These are phyloP conservation scores for Royoungia palumana DNA, from an alignment of 768 basidiomycete genomes.

Conservation along the genomic window DNA sequence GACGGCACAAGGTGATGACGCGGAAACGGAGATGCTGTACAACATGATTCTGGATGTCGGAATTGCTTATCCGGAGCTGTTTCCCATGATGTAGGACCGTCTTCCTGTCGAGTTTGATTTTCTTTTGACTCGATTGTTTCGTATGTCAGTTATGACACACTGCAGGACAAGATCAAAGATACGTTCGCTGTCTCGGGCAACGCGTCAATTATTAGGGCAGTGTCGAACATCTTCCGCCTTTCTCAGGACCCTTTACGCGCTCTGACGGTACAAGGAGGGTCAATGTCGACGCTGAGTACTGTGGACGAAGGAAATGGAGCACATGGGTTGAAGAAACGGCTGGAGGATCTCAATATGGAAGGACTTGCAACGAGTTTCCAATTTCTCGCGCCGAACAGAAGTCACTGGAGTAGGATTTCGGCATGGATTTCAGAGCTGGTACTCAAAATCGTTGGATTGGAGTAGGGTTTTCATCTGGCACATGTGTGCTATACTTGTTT, in stretches of 20 bases:
- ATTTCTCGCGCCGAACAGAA: constrained; percentile 58
- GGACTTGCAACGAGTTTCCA: constrained; percentile 71
- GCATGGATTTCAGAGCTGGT: constrained; percentile 72
- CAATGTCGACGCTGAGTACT: constrained; percentile 62
- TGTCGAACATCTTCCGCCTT: constrained; percentile 73
- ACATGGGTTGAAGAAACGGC: constrained; percentile 47
- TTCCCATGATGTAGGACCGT: constrained; percentile 64
- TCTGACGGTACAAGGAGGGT: constrained; percentile 43
- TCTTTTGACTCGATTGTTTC: constrained; percentile 5
- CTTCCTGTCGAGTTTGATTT: constrained; percentile 2
- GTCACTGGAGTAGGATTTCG: constrained; percentile 60
- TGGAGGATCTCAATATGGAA: constrained; percentile 71
- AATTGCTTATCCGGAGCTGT: constrained; percentile 62
- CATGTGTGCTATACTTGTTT: constrained; percentile 21
- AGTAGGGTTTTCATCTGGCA: constrained; percentile 12
- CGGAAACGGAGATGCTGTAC: constrained; percentile 80
- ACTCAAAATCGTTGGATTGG: constrained; percentile 45
- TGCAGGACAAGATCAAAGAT: constrained; percentile 74
- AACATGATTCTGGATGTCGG: constrained; percentile 71
- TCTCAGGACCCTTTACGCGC: constrained; percentile 52
- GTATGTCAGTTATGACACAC: constrained; percentile 59
- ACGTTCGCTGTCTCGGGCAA: constrained; percentile 71
- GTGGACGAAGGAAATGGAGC: constrained; percentile 49
- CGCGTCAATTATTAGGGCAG: constrained; percentile 62
- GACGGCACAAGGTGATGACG: constrained; percentile 74